These are phyloP conservation scores for Sindora glabra DNA, from an alignment of 306 rosid species.

Conservation along the genomic window DNA sequence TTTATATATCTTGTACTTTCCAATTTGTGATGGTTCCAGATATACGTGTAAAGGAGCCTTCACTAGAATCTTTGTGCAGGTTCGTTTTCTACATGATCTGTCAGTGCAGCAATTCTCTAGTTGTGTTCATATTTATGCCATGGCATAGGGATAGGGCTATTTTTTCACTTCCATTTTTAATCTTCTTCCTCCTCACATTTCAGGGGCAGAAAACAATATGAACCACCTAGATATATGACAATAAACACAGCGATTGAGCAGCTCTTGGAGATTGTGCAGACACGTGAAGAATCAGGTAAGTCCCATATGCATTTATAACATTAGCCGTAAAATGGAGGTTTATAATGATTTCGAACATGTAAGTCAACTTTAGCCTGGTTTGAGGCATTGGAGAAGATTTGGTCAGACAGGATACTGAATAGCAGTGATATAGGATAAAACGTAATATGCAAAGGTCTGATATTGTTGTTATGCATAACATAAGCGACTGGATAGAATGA, in stretches of 20 bases:
- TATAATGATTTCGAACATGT: too few relatives aligned
- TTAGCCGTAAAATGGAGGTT: background rate
- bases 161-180: background rate
- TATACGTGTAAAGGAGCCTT: conserved; percentile 91
- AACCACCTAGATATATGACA: conserved; percentile 84
- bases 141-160: background rate
- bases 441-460: too few relatives aligned
- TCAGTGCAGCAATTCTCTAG: background rate
- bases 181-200: conserved; percentile 8
- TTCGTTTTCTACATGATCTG: conserved; percentile 19
- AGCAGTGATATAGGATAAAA: too few relatives aligned
- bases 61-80: conserved; percentile 83
- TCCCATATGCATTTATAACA: background rate
- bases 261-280: conserved; percentile 73
- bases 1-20: background rate
- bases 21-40: conserved; percentile 34
- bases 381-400: too few relatives aligned
- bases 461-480: too few relatives aligned
- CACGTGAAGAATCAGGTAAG: conserved; percentile 54
- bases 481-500: too few relatives aligned
- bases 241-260: conserved; percentile 82
- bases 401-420: too few relatives aligned
- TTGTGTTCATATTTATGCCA: background rate
- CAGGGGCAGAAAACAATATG: conserved; percentile 82
- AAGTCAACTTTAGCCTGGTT: too few relatives aligned